phyloP scores from a whole-genome alignment of 2,329 filamentous ascomycete genomes.

The Fusarium domesticum region DNA sequence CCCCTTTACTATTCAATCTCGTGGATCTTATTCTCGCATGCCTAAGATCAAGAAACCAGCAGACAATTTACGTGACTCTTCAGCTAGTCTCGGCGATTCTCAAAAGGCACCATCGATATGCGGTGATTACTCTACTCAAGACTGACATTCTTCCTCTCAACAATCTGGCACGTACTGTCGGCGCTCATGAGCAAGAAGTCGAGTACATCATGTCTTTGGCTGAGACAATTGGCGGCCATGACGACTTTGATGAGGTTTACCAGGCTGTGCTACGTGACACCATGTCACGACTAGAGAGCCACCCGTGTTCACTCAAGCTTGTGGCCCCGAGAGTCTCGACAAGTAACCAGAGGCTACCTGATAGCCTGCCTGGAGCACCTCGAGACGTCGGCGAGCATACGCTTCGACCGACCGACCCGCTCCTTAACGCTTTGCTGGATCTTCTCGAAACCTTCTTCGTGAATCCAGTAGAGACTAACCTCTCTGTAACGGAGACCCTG shows the following conservation, averaged over 20 bases:
- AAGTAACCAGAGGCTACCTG: slow-evolving; percentile 56
- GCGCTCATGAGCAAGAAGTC: slow-evolving; percentile 72
- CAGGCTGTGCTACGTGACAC: slow-evolving; percentile 69
- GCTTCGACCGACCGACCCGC: slow-evolving; percentile 59
- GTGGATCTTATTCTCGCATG: slow-evolving; percentile 88
- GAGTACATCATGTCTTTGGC: slow-evolving; percentile 69
- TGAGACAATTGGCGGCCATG: slow-evolving; percentile 63
- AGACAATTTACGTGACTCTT: slow-evolving; percentile 86
- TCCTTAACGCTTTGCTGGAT: slow-evolving; percentile 64
- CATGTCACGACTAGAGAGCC: slow-evolving; percentile 64
- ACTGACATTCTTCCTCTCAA: slow-evolving; percentile 57
- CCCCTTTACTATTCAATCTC: slow-evolving; percentile 87
- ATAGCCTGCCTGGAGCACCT: slow-evolving; percentile 59
- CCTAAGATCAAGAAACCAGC: slow-evolving; percentile 76
- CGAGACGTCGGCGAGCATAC: slow-evolving; percentile 60
- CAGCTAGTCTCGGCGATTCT: slow-evolving; percentile 84
- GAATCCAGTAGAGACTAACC: slow-evolving; percentile 87
- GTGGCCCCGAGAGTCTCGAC: slow-evolving; percentile 59
- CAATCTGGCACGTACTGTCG: slow-evolving; percentile 61
- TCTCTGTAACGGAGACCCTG: slow-evolving; percentile 80
- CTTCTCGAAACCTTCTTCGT: slow-evolving; percentile 78
- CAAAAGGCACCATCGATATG: slow-evolving; percentile 83
- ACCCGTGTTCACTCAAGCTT: slow-evolving; percentile 69
- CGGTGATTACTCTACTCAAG: slow-evolving; percentile 71
- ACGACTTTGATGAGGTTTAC: slow-evolving; percentile 71